Evolutionary conservation across 768 basidiomycete species (phyloP).

Genomic region (Tylopilus plumbeoviolaceoides): DNA sequence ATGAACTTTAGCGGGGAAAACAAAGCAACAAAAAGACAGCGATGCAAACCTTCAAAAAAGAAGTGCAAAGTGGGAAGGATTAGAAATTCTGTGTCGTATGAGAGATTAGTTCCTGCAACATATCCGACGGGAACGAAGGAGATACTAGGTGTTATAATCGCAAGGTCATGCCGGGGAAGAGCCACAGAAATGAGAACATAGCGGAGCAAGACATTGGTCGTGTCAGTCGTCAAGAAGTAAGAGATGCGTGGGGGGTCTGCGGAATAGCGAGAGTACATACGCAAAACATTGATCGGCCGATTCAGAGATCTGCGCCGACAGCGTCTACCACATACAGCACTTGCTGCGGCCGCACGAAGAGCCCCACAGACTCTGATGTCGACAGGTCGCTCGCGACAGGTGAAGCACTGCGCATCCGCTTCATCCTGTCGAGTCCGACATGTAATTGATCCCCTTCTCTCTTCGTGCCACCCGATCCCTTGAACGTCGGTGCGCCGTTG

Average conservation of each 20-base stretch:
- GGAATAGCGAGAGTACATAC: not conserved
- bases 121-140: constrained; percentile 6
- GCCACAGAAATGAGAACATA: constrained; percentile 4
- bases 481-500: constrained; percentile 36
- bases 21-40: not conserved
- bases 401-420: constrained; percentile 64
- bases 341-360: constrained; percentile 84
- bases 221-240: constrained; percentile 11
- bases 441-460: constrained; percentile 54
- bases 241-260: not conserved
- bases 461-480: constrained; percentile 37
- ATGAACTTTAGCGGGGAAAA: not conserved
- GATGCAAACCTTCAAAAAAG: not conserved
- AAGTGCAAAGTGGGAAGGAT: constrained; percentile 9
- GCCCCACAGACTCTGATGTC: constrained; percentile 59
- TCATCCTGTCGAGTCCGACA: constrained; percentile 37
- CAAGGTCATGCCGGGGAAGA: constrained; percentile 5
- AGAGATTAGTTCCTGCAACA: constrained; percentile 22
- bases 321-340: constrained; percentile 87
- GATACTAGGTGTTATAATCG: constrained; percentile 14
- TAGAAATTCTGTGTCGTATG: constrained; percentile 19
- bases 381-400: constrained; percentile 60
- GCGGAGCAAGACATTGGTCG: not conserved
- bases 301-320: constrained; percentile 59
- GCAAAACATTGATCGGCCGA: not conserved